These are phyloP conservation scores for Cladosporium halotolerans DNA, from an alignment of 2,329 filamentous ascomycete genomes.

Conservation along the genomic window DNA sequence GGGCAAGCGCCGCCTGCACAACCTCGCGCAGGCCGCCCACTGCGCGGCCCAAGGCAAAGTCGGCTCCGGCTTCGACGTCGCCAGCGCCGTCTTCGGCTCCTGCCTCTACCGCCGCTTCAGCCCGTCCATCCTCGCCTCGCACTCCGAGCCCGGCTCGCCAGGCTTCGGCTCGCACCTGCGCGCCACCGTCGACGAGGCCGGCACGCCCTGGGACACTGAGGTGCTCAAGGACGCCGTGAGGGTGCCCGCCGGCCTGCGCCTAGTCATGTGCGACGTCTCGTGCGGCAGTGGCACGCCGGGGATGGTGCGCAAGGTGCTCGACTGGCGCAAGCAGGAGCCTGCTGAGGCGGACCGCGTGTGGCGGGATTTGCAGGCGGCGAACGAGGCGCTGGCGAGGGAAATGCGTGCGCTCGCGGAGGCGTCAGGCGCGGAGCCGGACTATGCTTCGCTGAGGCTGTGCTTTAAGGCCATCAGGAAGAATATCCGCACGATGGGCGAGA, in stretches of 20 bases:
- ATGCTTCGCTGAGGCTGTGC: conserved; percentile 46
- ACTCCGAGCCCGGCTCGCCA: conserved; percentile 60
- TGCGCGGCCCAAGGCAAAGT: conserved; percentile 96
- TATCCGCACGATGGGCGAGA: conserved; percentile 69
- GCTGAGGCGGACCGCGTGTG: conserved; percentile 65
- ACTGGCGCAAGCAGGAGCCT: conserved; percentile 65
- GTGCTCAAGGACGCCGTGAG: conserved; percentile 63
- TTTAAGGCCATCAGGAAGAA: conserved; percentile 50
- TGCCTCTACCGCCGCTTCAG: conserved; percentile 92
- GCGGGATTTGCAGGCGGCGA: conserved; percentile 65
- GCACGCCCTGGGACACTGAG: conserved; percentile 69
- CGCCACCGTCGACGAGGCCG: conserved; percentile 57
- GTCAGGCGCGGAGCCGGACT: conserved; percentile 39
- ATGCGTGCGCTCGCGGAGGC: conserved; percentile 50
- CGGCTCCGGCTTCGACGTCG: conserved; percentile 92
- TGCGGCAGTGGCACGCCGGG: conserved; percentile 88
- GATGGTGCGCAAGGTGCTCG: conserved; percentile 89
- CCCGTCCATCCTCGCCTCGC: conserved; percentile 59
- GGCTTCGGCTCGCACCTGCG: conserved; percentile 63
- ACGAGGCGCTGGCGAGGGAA: conserved; percentile 62
- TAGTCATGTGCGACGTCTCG: conserved; percentile 94
- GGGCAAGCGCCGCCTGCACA: conserved; percentile 66
- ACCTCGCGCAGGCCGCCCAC: conserved; percentile 87
- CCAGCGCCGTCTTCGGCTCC: conserved; percentile 84
- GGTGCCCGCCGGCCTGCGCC: conserved; percentile 65